These are phyloP conservation scores for Zasmidium angulare DNA, from an alignment of 2,329 filamentous ascomycete genomes.

Conservation along the genomic window DNA sequence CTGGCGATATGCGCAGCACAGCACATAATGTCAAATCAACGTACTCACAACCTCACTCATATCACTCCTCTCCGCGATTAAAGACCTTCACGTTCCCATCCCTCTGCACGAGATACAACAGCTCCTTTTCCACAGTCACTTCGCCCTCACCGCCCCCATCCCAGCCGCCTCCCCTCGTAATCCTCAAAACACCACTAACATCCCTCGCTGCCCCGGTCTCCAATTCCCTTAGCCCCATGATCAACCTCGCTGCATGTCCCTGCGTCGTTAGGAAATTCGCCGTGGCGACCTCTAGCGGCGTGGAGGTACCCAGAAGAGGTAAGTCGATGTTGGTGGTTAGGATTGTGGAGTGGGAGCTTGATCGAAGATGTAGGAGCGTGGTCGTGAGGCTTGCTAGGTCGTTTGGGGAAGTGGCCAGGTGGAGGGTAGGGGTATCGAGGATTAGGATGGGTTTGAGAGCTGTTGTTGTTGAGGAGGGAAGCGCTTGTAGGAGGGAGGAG, in stretches of 20 bases:
- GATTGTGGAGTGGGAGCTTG: conserved; percentile 60
- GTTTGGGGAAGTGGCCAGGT: conserved; percentile 38
- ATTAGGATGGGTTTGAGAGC: conserved; percentile 39
- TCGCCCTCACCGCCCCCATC: conserved; percentile 19
- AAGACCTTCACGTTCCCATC: conserved; percentile 83
- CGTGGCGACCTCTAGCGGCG: conserved; percentile 68
- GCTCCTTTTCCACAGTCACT: conserved; percentile 63
- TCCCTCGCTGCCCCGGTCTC: conserved; percentile 89
- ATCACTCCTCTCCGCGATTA: conserved; percentile 61
- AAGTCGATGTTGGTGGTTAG: conserved; percentile 50
- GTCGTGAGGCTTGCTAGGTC: conserved; percentile 31
- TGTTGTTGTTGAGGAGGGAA: neutral
- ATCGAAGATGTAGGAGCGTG: conserved; percentile 32
- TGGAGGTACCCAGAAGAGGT: conserved; percentile 36
- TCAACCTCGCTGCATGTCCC: conserved; percentile 72
- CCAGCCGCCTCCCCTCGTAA: conserved; percentile 59
- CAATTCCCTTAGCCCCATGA: conserved; percentile 71
- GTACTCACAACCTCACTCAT: neutral
- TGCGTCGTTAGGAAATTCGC: conserved; percentile 68
- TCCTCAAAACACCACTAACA: conserved; percentile 81
- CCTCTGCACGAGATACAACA: conserved; percentile 75
- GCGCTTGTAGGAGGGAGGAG: conserved; percentile 4
- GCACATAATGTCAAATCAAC: neutral
- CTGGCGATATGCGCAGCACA: neutral
- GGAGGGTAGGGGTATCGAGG: conserved; percentile 46